Conservation (phyloP, 345 rosid genomes). For the Eucalyptus erythrocorys region DNA sequence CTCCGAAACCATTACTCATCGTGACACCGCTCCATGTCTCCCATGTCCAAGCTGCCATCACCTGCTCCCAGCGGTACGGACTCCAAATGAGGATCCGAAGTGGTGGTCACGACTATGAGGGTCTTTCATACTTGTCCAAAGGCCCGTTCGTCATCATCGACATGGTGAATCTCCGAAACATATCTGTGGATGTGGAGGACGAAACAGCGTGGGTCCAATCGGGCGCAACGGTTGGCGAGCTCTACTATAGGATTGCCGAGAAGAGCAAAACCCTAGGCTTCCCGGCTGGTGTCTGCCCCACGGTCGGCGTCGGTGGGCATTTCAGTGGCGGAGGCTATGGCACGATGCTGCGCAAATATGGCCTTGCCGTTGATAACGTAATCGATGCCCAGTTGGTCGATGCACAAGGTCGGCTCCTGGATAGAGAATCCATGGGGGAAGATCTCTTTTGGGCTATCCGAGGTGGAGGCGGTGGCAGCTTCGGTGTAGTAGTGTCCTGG, state of each 20-base stretch:
- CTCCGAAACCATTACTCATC: constrained; percentile 10
- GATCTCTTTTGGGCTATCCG: neutral
- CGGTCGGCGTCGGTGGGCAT: neutral
- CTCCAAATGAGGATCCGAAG: neutral
- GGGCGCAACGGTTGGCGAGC: neutral
- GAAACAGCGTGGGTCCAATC: neutral
- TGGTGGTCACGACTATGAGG: neutral
- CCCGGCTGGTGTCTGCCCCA: neutral
- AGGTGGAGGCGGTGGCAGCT: neutral
- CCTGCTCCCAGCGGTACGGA: constrained; percentile 2
- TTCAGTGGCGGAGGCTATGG: neutral
- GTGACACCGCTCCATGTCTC: constrained; percentile 16
- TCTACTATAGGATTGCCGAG: neutral
- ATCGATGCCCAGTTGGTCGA: neutral
- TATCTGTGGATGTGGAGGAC: neutral
- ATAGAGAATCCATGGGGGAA: neutral
- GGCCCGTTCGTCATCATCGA: neutral
- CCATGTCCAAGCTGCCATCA: constrained; percentile 23
- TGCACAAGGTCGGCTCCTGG: neutral
- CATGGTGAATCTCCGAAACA: neutral
- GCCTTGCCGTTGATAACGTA: neutral
- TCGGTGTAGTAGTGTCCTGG: neutral
- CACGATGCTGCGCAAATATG: neutral
- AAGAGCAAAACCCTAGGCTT: neutral
- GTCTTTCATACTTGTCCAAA: neutral